Evolutionary conservation across 176 grass and related monocot species (phyloP), one percentile per base, ranked within the genome.

Genomic region (Avena atlantica): DNA sequence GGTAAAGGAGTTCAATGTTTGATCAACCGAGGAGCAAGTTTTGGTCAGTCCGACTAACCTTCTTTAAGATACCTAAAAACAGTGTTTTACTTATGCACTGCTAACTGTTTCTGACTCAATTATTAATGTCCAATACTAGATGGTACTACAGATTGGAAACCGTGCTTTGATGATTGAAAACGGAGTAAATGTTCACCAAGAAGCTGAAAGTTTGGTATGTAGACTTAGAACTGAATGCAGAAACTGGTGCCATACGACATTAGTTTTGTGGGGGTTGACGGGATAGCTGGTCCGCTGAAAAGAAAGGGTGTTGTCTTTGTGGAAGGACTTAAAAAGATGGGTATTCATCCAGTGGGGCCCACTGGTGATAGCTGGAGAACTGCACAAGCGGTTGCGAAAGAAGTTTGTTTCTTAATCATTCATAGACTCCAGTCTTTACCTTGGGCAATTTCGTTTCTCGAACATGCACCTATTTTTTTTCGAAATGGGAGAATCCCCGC

Each of bases 321-420:
- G 59, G 93, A 94, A 92, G 96, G 96, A 59, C 82, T 98, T 51
- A 95, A 94, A 76, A 94, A 94, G 83, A 88, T 94, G 92, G 96
- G 96, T 29, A 88, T 95, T 78, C 85, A 90, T 88, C 88, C 93
- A 19, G 96, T 98, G 58, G 94, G 94, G 93, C 86, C 95, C 10
- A 98, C 96, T 24, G 96, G 93, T 10, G 96, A 95, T 75, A 98
- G 95, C 14, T 94, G 88, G 86, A 92, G 93, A 78, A 98, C 93
- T n/a, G 93, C 93, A 0, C 88, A 89, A 56, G 93, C 93, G 47
- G 96, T 98, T 64, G 96, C 88, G 25, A 95, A 91, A 57, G 93
- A 98, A 92, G 96, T 95, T 47, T 15, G 88, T 44, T 17, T 71
- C 17, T 40, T 71, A 55, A 55, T 40, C 66, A 37, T 4, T 36